Evolutionary conservation across 805 yeast species (phyloP), one percentile per base, ranked within the genome.

Genomic region (Candida insectorum): DNA sequence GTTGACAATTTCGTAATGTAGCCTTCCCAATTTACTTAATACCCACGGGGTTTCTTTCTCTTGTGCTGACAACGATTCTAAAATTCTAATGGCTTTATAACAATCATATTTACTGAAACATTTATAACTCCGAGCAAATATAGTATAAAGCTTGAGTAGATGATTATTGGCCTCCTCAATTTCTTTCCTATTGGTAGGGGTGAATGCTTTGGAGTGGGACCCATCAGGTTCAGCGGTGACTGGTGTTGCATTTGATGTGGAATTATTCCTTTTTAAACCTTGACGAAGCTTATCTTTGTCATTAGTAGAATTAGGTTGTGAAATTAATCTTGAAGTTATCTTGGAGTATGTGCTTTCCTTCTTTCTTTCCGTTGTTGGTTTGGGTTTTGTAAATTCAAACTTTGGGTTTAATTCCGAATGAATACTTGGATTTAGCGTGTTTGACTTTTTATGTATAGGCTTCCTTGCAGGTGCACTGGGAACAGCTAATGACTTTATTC

Each of bases 1-100:
- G 54, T 87, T 84, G 13, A 85, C 91, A 43, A 84, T 77, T 54
- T 91, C 97, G 58, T 83, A 89, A 57, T 87, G 87, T 26, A 86
- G 62, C 43, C 88, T 67, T 1, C 95, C 98, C 16, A 84, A 55
- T 45, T 81, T 80, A 15, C 88, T 75, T 30, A 86, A 69, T 9
- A 88, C 94, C 85, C 93, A 88, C 0, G 97, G 93, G 15, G 96
- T 73, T 34, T 77, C 65, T 38, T 72, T 64, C 55, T 81, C 85
- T 30, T 65, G 49, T 31, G 69, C 72, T 1, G 94, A 85, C 14
- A 93, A 63, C 16, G 77, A 57, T 34, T 76, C 77, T 19, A 91
- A 63, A 2, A 77, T 61, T 35, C 91, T 60, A 7, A 89, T 76
- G 0, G 97, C 95, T 48, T 81, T 79, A 51, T 77, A 78, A 45